Evolutionary conservation across 306 rosid species (phyloP).

Genomic region (Trifolium fragiferum): DNA sequence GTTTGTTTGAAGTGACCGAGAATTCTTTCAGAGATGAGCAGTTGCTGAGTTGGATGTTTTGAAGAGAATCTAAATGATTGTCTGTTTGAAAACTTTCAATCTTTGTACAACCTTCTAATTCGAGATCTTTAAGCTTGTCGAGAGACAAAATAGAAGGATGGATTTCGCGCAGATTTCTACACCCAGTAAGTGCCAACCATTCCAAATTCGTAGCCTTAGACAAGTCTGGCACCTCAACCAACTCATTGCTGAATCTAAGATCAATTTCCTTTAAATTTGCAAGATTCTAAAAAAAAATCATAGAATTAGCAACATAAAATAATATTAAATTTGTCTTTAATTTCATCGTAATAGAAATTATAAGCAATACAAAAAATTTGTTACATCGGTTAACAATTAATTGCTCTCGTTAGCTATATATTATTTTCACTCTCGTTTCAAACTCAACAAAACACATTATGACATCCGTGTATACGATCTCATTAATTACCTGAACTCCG

Average conservation of each 20-base stretch:
- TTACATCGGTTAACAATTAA: no score
- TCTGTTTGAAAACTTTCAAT: constrained; percentile 20
- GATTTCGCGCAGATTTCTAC: not conserved
- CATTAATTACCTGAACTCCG: constrained; percentile 17
- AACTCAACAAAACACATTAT: no score
- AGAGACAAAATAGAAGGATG: constrained; percentile 40
- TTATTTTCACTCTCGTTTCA: no score
- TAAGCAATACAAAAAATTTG: no score
- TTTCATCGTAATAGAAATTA: no score
- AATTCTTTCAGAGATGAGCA: constrained; percentile 28
- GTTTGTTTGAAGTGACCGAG: constrained; percentile 12
- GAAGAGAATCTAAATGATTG: constrained; percentile 24
- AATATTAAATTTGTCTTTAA: not conserved
- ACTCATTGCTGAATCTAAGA: not conserved
- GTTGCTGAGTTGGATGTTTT: not conserved
- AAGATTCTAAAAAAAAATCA: not conserved
- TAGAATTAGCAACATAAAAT: not conserved
- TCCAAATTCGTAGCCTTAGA: constrained; percentile 16
- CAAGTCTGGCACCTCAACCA: constrained; percentile 37
- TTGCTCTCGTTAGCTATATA: no score
- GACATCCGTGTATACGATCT: not conserved
- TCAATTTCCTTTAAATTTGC: constrained; percentile 28
- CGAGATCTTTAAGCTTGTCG: constrained; percentile 3
- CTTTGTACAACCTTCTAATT: constrained; percentile 13
- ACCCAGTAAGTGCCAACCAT: not conserved